phyloP scores from a whole-genome alignment of 2,329 filamentous ascomycete species.

The Aspergillus fischeri region DNA sequence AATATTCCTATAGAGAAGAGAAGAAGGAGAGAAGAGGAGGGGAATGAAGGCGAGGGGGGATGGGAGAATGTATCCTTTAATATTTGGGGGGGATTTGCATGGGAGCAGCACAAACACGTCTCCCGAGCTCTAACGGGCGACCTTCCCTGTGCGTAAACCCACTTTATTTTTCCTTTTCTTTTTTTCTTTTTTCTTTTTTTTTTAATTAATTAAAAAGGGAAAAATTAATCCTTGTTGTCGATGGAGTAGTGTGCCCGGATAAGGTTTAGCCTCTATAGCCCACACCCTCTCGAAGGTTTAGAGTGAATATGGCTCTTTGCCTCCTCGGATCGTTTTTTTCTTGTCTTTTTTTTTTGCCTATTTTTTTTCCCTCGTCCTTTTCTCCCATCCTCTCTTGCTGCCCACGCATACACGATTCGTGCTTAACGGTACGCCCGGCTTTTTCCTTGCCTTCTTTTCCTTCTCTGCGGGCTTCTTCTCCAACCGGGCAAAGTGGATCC shows the following conservation, averaged over 20 bases:
- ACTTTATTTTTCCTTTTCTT: slow-evolving; percentile 19
- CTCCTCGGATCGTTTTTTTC: not conserved
- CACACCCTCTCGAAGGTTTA: not conserved
- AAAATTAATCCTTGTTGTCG: slow-evolving; percentile 4
- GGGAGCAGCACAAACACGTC: slow-evolving; percentile 25
- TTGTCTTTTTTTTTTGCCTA: slow-evolving; percentile 8
- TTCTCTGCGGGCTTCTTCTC: slow-evolving; percentile 12
- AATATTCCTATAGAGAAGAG: slow-evolving; percentile 32
- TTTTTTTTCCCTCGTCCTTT: slow-evolving; percentile 4
- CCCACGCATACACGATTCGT: slow-evolving; percentile 10
- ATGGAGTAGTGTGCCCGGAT: not conserved
- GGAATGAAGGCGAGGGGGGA: slow-evolving; percentile 15
- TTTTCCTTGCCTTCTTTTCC: slow-evolving; percentile 4
- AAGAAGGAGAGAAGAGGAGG: slow-evolving; percentile 16
- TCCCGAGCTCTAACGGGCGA: slow-evolving; percentile 26
- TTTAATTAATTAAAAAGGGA: not conserved
- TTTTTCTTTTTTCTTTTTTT: slow-evolving; percentile 6
- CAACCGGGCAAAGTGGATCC: slow-evolving; percentile 5
- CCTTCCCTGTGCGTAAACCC: slow-evolving; percentile 25
- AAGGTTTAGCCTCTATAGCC: not conserved
- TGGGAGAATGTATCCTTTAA: slow-evolving; percentile 34
- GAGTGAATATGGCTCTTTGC: not conserved
- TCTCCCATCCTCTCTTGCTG: slow-evolving; percentile 4
- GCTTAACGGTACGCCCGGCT: slow-evolving; percentile 19
- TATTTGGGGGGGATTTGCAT: slow-evolving; percentile 29